A percentile compares a stretch with the other conserved stretches of the same genome.
Evolutionary conservation across 352 stramenopile species (phyloP).

Genomic region (Globisporangium solare): DNA sequence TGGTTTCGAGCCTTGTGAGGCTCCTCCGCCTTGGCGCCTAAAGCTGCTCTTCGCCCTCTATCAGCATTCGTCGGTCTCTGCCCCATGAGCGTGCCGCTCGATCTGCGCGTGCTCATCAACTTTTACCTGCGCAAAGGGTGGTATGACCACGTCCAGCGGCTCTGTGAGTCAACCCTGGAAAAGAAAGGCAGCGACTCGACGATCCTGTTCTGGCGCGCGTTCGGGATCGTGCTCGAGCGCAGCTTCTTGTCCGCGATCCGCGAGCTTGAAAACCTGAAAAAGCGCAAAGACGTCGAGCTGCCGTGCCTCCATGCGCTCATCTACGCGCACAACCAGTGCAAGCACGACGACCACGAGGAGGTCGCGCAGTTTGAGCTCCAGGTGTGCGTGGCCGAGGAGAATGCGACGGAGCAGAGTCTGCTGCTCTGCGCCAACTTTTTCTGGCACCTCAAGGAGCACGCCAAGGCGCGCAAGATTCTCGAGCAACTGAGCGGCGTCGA

Average conservation of each 20-base stretch:
- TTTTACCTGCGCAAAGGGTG: constrained; percentile 88
- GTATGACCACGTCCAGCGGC: constrained; percentile 80
- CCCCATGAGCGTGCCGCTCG: constrained; percentile 23
- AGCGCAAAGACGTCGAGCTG: constrained; percentile 73
- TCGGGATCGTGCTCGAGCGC: constrained; percentile 73
- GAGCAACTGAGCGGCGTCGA: constrained; percentile 40
- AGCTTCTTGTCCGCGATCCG: constrained; percentile 81
- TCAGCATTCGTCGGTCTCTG: no score
- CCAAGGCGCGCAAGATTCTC: constrained; percentile 66
- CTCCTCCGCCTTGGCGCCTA: no score
- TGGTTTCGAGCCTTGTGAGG: no score
- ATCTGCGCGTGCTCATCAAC: constrained; percentile 74
- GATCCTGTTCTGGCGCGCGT: constrained; percentile 86
- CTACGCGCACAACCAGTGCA: constrained; percentile 70
- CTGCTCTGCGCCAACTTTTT: constrained; percentile 75
- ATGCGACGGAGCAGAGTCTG: constrained; percentile 41
- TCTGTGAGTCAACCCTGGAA: constrained; percentile 74
- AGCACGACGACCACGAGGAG: constrained; percentile 76
- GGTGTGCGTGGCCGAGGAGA: constrained; percentile 75
- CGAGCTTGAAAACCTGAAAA: constrained; percentile 79
- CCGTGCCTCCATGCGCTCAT: constrained; percentile 77
- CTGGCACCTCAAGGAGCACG: constrained; percentile 64
- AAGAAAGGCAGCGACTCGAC: constrained; percentile 77
- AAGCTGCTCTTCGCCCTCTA: no score
- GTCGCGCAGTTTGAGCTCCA: constrained; percentile 75